Evolutionary conservation across 2,329 filamentous ascomycete genomes (phyloP).

Genomic region (Raffaelea albimanens): DNA sequence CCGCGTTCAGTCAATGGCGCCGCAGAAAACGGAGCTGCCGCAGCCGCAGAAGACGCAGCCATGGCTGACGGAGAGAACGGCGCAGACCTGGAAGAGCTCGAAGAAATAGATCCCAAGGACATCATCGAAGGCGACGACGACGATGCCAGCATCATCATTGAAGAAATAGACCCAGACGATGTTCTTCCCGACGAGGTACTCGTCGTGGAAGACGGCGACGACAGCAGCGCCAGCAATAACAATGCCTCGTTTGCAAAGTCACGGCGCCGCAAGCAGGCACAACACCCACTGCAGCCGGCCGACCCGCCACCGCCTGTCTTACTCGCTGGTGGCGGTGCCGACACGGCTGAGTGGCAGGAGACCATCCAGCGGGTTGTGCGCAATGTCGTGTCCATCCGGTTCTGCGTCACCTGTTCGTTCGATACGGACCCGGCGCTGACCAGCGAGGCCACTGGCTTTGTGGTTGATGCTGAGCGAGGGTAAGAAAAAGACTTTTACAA

Average conservation of each 20-base stretch:
- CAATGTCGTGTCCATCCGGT: constrained; percentile 97
- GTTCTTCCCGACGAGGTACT: too few species aligned
- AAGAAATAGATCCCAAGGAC: background rate
- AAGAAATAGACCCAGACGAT: background rate
- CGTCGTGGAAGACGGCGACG: constrained; percentile 4
- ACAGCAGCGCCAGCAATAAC: background rate
- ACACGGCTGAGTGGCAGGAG: constrained; percentile 62
- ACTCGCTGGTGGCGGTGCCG: constrained; percentile 17
- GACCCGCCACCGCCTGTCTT: constrained; percentile 7
- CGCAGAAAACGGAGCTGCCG: background rate
- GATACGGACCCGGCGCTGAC: constrained; percentile 92
- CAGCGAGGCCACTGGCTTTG: constrained; percentile 94
- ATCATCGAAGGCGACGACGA: background rate
- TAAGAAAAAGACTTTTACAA: constrained; percentile 36
- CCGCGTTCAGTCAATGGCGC: constrained; percentile 15
- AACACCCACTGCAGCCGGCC: background rate
- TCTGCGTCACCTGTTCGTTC: constrained; percentile 96
- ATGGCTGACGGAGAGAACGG: background rate
- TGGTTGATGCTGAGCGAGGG: constrained; percentile 88
- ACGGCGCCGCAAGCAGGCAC: constrained; percentile 6
- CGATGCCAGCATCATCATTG: background rate
- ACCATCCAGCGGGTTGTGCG: constrained; percentile 91
- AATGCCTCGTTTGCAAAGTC: constrained; percentile 4
- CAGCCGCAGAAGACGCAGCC: background rate
- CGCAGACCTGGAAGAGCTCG: background rate